These are phyloP conservation scores for Platanthera guangdongensis DNA, from an alignment of 106 monocot genomes.

Conservation along the genomic window DNA sequence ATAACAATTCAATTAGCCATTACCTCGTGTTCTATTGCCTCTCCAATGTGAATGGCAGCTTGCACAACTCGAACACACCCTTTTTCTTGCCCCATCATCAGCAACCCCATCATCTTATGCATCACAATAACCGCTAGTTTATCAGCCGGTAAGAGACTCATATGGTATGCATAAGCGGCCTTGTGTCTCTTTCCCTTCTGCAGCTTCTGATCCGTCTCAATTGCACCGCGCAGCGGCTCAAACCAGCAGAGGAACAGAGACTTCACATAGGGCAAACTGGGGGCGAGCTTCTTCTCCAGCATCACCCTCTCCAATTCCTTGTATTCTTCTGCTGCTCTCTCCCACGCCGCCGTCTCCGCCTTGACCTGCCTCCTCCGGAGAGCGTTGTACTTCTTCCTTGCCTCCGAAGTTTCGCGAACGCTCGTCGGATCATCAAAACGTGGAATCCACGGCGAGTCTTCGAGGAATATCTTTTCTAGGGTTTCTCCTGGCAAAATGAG, in stretches of 20 bases:
- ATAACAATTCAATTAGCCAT: neutral
- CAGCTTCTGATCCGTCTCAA: constrained; percentile 51
- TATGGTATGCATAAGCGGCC: constrained; percentile 44
- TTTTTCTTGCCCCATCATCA: constrained; percentile 61
- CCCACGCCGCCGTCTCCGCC: constrained; percentile 89
- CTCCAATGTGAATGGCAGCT: constrained; percentile 72
- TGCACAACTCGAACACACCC: constrained; percentile 72
- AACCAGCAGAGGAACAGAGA: constrained; percentile 85
- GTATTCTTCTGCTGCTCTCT: constrained; percentile 78
- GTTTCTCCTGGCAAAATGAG: constrained; percentile 11
- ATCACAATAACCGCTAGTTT: constrained; percentile 88
- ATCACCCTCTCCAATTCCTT: constrained; percentile 77
- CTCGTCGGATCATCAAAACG: neutral
- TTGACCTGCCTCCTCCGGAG: constrained; percentile 70
- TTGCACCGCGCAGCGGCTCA: constrained; percentile 73
- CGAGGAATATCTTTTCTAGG: constrained; percentile 21
- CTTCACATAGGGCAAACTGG: constrained; percentile 81
- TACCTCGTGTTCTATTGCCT: constrained; percentile 84
- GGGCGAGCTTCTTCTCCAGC: constrained; percentile 89
- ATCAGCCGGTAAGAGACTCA: constrained; percentile 62
- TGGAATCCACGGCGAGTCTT: constrained; percentile 35
- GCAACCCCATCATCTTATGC: constrained; percentile 90
- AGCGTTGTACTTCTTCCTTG: constrained; percentile 34
- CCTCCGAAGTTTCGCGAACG: neutral
- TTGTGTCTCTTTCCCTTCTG: constrained; percentile 53